Evolutionary conservation across 2,329 filamentous ascomycete genomes (phyloP).

Genomic region (Microdochium trichocladiopsis): DNA sequence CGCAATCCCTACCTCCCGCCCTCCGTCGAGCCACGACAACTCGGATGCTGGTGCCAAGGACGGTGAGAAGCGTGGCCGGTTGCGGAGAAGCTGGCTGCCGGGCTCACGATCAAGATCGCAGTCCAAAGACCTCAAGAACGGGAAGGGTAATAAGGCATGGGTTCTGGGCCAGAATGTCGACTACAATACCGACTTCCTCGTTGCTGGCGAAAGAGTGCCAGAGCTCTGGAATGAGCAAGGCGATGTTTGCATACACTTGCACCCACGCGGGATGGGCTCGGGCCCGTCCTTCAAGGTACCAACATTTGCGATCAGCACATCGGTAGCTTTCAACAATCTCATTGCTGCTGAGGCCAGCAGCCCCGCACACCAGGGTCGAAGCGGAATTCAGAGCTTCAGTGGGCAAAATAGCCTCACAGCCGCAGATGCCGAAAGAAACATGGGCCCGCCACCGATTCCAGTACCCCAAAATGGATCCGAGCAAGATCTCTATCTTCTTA

Average conservation of each 20-base stretch:
- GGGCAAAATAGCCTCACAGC: conserved; percentile 39
- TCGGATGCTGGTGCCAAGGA: conserved; percentile 26
- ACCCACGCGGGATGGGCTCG: conserved; percentile 38
- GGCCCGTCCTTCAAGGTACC: conserved; percentile 56
- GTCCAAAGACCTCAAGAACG: conserved; percentile 27
- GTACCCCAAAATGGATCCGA: conserved; percentile 2
- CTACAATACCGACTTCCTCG: conserved; percentile 46
- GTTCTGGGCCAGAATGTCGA: conserved; percentile 47
- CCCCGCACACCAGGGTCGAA: conserved; percentile 18
- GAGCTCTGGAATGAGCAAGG: conserved; percentile 60
- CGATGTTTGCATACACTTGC: conserved; percentile 50
- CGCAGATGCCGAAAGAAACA: conserved; percentile 38
- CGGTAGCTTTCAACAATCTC: conserved; percentile 45
- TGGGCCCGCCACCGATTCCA: conserved; percentile 24
- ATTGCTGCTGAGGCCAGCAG: conserved; percentile 36
- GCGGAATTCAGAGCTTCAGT: conserved; percentile 35
- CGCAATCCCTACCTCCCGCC: conserved; percentile 15
- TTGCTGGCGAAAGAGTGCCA: conserved; percentile 52
- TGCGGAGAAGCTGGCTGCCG: conserved; percentile 48
- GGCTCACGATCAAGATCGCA: conserved; percentile 44
- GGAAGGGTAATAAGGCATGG: conserved; percentile 36
- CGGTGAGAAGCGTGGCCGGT: conserved; percentile 30
- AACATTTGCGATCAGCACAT: conserved; percentile 45
- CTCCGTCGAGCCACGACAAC: conserved; percentile 28
- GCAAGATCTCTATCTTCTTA: neutral